Evolutionary conservation across 768 basidiomycete species (phyloP).

Genomic region (Rhodotorula diobovata): DNA sequence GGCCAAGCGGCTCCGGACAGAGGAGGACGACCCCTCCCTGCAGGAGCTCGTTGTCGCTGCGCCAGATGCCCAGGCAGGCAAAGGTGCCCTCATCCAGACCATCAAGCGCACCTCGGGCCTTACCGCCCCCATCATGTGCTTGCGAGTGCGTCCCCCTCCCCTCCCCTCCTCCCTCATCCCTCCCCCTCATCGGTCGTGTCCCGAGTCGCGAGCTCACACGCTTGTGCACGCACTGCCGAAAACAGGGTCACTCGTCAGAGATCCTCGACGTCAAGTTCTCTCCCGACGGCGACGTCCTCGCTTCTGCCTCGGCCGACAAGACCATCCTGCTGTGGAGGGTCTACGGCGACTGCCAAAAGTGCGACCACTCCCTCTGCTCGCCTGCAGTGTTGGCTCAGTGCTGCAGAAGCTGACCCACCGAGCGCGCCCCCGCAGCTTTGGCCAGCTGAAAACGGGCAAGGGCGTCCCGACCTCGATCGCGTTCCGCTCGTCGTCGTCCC

Average conservation of each 20-base stretch:
- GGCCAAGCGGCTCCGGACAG: conserved; percentile 40
- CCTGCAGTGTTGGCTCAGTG: conserved; percentile 43
- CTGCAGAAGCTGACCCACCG: not conserved
- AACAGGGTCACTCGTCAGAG: conserved; percentile 59
- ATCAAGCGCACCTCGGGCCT: conserved; percentile 89
- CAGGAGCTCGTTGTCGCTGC: conserved; percentile 49
- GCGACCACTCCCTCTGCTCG: not conserved
- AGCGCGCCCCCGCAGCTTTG: conserved; percentile 69
- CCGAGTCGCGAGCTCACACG: not conserved
- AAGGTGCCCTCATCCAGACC: conserved; percentile 50
- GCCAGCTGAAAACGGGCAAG: conserved; percentile 76
- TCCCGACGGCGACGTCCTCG: conserved; percentile 86
- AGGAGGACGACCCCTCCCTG: conserved; percentile 41
- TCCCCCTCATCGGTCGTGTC: not conserved
- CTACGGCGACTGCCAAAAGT: conserved; percentile 40
- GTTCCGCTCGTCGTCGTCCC: conserved; percentile 53
- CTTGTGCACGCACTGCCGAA: not conserved
- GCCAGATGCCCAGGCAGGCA: conserved; percentile 44
- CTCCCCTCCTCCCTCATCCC: not conserved
- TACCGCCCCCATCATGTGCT: conserved; percentile 86
- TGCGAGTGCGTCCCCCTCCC: conserved; percentile 65
- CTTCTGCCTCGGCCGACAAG: conserved; percentile 84
- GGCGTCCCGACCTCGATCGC: conserved; percentile 76
- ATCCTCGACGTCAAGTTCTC: conserved; percentile 89
- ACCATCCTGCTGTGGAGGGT: conserved; percentile 63